Evolutionary conservation across 805 yeast species (phyloP).

Genomic region (Schwanniomyces vanrijiae): DNA sequence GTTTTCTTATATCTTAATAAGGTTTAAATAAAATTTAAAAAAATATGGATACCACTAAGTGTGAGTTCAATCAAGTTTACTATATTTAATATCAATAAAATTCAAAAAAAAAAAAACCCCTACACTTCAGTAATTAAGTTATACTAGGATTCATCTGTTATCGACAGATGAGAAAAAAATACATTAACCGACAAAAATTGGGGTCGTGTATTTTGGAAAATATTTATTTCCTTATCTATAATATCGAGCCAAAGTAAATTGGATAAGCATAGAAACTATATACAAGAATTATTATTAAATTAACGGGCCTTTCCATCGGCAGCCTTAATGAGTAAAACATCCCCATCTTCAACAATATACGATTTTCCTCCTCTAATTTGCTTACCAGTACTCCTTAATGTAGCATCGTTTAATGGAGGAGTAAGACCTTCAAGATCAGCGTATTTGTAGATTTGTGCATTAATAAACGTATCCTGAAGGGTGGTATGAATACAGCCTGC

Average conservation of each 20-base stretch:
- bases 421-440: conserved; percentile 47
- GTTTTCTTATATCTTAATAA: neutral
- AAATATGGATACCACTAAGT: neutral
- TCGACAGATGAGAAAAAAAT: neutral
- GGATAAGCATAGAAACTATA: neutral
- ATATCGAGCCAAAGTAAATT: neutral
- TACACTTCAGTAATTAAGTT: neutral
- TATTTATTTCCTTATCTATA: neutral
- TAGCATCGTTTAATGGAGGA: conserved; percentile 51
- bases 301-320: conserved; percentile 53
- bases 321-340: conserved; percentile 71
- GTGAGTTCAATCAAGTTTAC: neutral
- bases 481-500: conserved; percentile 91
- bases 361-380: conserved; percentile 71
- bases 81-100: neutral
- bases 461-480: conserved; percentile 74
- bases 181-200: neutral
- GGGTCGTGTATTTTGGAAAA: neutral
- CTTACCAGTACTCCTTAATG: conserved; percentile 57
- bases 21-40: neutral
- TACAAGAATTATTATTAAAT: neutral
- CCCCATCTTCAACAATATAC: conserved; percentile 82
- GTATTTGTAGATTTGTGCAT: conserved; percentile 72
- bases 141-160: neutral
- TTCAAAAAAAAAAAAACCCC: neutral